phyloP scores from a whole-genome alignment of 148 eudicot species.

The Bassia scoparia region DNA sequence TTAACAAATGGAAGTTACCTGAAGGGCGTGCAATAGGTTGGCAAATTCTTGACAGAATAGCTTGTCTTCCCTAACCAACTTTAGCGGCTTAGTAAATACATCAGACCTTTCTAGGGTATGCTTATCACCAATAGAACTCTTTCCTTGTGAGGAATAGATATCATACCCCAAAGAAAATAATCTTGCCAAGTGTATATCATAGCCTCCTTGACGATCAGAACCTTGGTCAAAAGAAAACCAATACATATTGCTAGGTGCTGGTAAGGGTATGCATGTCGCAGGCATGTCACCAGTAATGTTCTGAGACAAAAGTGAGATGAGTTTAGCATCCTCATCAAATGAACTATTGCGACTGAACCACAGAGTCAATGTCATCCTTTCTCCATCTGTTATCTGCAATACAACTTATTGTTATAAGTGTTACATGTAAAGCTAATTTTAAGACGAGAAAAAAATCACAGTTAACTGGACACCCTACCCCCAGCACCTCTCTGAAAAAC shows the following conservation, averaged over 20 bases:
- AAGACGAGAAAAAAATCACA: neutral
- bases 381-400: conserved; percentile 73
- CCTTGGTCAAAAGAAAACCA: conserved; percentile 68
- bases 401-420: neutral
- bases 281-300: conserved; percentile 22
- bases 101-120: conserved; percentile 36
- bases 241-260: conserved; percentile 84
- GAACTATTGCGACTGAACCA: conserved; percentile 85
- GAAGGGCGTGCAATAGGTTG: conserved; percentile 79
- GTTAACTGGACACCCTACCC: neutral
- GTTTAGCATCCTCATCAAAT: conserved; percentile 85
- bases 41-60: conserved; percentile 45
- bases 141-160: conserved; percentile 36
- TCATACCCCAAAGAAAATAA: conserved; percentile 53
- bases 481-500: neutral
- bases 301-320: conserved; percentile 51
- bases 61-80: conserved; percentile 44
- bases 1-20: conserved; percentile 43
- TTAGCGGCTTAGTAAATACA: conserved; percentile 44
- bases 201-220: conserved; percentile 55
- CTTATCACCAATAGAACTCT: conserved; percentile 21
- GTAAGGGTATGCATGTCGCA: conserved; percentile 42
- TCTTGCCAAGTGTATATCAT: conserved; percentile 73
- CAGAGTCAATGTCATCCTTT: conserved; percentile 75
- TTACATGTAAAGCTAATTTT: neutral